Conservation (phyloP, 306 rosid species). For the Pterocarpus santalinus region DNA sequence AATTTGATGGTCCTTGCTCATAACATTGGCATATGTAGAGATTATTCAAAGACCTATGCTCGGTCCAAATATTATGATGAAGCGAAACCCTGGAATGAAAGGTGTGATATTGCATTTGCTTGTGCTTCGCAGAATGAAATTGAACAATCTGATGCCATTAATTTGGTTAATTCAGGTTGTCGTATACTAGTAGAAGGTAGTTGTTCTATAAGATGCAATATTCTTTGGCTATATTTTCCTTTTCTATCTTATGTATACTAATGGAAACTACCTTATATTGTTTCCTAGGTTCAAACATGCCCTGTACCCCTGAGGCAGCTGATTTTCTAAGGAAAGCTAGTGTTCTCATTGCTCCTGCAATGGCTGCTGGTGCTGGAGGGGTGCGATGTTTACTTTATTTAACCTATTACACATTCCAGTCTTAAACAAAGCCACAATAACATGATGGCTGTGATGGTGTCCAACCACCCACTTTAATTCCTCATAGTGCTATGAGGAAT, state of each 20-base stretch:
- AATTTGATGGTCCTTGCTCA: constrained; percentile 40
- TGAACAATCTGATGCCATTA: constrained; percentile 80
- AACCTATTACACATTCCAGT: constrained; percentile 15
- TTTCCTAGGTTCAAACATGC: constrained; percentile 83
- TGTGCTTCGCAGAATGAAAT: constrained; percentile 91
- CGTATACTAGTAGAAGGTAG: constrained; percentile 85
- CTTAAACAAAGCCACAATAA: not conserved
- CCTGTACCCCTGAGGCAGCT: constrained; percentile 81
- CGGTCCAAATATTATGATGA: constrained; percentile 89
- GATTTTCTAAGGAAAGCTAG: constrained; percentile 80
- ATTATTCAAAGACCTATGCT: constrained; percentile 88
- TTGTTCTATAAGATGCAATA: constrained; percentile 21
- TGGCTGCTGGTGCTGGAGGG: constrained; percentile 98
- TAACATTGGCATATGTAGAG: constrained; percentile 60
- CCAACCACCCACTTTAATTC: not conserved
- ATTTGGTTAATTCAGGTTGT: constrained; percentile 82
- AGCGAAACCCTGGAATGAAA: constrained; percentile 89
- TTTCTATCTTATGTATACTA: constrained; percentile 11
- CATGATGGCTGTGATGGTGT: not conserved
- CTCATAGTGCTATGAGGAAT: not conserved
- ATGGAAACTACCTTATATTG: constrained; percentile 18
- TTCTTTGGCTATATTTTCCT: constrained; percentile 19
- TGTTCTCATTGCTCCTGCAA: constrained; percentile 86
- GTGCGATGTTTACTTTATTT: constrained; percentile 57
- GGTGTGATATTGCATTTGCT: constrained; percentile 86